These are phyloP conservation scores for Nissolia schottii DNA, from an alignment of 306 rosid genomes.

Conservation along the genomic window DNA sequence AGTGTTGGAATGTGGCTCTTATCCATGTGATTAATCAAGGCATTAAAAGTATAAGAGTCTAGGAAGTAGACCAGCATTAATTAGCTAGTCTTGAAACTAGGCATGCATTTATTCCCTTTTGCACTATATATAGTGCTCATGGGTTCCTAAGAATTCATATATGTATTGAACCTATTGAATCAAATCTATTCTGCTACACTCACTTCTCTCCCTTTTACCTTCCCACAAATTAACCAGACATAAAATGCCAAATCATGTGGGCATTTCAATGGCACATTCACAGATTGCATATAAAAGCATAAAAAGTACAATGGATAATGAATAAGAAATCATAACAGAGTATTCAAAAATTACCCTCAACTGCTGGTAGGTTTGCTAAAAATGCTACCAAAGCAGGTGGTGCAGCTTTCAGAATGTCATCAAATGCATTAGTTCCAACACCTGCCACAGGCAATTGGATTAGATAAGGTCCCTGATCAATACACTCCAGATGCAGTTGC, in stretches of 20 bases:
- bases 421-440: slow-evolving; percentile 66
- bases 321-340: background rate
- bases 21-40: too few species aligned
- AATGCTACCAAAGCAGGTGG: slow-evolving; percentile 82
- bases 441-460: slow-evolving; percentile 32
- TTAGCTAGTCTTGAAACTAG: too few species aligned
- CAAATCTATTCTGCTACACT: too few species aligned
- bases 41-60: too few species aligned
- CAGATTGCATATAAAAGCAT: background rate
- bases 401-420: slow-evolving; percentile 79
- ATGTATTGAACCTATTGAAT: too few species aligned
- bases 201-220: too few species aligned
- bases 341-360: slow-evolving; percentile 62
- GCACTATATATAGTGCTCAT: too few species aligned
- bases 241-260: background rate
- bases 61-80: too few species aligned
- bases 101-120: too few species aligned
- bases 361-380: slow-evolving; percentile 79
- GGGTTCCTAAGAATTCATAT: too few species aligned
- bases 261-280: background rate
- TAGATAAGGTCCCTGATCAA: slow-evolving; percentile 32
- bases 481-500: slow-evolving; percentile 30
- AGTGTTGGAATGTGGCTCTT: too few species aligned
- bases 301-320: background rate
- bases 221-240: too few species aligned